These are phyloP conservation scores for Ruellia speciosa DNA, from an alignment of 305 asterid species.

Conservation along the genomic window DNA sequence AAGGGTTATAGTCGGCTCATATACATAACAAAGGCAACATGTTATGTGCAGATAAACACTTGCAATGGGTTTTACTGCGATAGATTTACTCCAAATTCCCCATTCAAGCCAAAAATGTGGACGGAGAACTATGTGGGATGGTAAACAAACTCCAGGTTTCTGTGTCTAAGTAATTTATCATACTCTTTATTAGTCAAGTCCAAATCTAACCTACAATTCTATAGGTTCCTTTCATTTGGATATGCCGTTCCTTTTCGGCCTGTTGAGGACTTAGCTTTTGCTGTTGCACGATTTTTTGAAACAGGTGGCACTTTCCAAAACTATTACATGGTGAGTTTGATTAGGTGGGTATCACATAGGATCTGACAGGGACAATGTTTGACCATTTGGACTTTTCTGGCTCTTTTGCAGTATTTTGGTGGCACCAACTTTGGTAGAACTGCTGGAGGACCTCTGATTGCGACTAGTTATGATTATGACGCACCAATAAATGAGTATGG, in stretches of 20 bases:
- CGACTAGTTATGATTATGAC: conserved; percentile 83
- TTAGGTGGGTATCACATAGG: conserved; percentile 5
- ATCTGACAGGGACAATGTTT: conserved; percentile 14
- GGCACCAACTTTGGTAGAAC: conserved; percentile 87
- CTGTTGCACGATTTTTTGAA: conserved; percentile 75
- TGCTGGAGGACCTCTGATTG: conserved; percentile 74
- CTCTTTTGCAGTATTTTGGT: conserved; percentile 59
- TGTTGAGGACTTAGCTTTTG: conserved; percentile 77
- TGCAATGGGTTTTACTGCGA: conserved; percentile 83
- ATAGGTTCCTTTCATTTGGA: conserved; percentile 81
- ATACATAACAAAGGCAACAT: conserved; percentile 10
- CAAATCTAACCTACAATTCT: conserved; percentile 12
- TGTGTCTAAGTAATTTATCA: neutral
- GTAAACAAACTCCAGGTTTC: conserved; percentile 27
- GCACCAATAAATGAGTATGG: conserved; percentile 85
- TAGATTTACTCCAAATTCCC: conserved; percentile 61
- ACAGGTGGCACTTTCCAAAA: conserved; percentile 82
- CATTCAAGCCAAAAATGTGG: conserved; percentile 71
- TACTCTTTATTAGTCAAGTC: conserved; percentile 14
- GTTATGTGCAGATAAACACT: conserved; percentile 65
- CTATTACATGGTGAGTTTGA: conserved; percentile 67
- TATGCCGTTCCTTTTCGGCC: conserved; percentile 75
- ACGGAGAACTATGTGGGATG: conserved; percentile 82
- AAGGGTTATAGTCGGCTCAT: conserved; percentile 4
- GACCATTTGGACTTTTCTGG: neutral